phyloP scores from a whole-genome alignment of 257 asterid species.

The Ballota nigra region DNA sequence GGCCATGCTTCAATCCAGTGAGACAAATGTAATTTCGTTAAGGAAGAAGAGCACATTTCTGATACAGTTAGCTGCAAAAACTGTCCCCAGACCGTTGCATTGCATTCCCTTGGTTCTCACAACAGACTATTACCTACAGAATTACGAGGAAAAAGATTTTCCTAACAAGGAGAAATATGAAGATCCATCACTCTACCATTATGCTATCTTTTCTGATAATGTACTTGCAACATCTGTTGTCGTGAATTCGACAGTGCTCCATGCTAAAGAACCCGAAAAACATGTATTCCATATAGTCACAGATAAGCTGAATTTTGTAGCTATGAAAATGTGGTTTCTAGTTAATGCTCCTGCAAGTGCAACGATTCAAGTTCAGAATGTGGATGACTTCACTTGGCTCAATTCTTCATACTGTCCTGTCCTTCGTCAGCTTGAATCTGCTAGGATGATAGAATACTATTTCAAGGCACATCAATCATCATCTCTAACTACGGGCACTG shows the following conservation, averaged over 20 bases:
- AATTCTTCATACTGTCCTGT: conserved; percentile 95
- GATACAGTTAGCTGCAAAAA: conserved; percentile 92
- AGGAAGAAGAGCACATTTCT: conserved; percentile 83
- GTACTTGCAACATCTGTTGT: conserved; percentile 93
- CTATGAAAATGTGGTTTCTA: conserved; percentile 98
- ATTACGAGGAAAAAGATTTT: conserved; percentile 55
- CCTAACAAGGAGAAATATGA: conserved; percentile 72
- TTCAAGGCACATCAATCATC: conserved; percentile 92
- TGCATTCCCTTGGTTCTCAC: conserved; percentile 82
- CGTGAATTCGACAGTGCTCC: conserved; percentile 78
- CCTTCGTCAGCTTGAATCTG: conserved; percentile 88
- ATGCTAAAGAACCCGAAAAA: conserved; percentile 77
- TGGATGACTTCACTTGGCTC: conserved; percentile 90
- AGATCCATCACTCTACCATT: conserved; percentile 79
- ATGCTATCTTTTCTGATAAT: conserved; percentile 90
- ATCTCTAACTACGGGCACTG: conserved; percentile 63
- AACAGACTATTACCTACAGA: conserved; percentile 60
- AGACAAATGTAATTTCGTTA: conserved; percentile 46
- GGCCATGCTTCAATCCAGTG: conserved; percentile 88
- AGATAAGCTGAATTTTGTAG: conserved; percentile 83
- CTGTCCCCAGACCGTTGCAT: conserved; percentile 89
- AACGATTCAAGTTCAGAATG: conserved; percentile 72
- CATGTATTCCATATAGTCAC: conserved; percentile 93
- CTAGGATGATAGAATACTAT: conserved; percentile 89
- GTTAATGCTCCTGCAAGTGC: conserved; percentile 74